A percentile compares a stretch with the other conserved stretches of the same genome.
These are phyloP conservation scores for Cryphonectria radicalis DNA, from an alignment of 2,329 filamentous ascomycete species.

Conservation along the genomic window DNA sequence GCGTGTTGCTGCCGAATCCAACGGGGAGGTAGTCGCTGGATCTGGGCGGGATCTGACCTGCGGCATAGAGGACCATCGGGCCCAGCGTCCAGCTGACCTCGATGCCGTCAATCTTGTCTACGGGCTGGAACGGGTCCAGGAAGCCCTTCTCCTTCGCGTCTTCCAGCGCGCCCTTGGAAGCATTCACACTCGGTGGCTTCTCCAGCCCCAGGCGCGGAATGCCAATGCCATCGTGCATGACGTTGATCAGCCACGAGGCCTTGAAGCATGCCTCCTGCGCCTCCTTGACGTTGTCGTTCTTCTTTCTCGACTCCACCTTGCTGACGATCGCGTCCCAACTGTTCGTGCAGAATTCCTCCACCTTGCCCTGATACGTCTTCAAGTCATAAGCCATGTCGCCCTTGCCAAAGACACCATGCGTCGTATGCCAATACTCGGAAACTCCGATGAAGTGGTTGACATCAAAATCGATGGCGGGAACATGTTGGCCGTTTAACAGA, in stretches of 20 bases:
- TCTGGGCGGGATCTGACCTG: conserved; percentile 78
- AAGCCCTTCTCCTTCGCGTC: conserved; percentile 75
- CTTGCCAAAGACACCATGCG: conserved; percentile 85
- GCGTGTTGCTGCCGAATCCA: conserved; percentile 88
- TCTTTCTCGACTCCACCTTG: conserved; percentile 68
- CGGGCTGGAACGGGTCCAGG: conserved; percentile 84
- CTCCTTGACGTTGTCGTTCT: conserved; percentile 75
- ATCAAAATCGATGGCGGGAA: conserved; percentile 93
- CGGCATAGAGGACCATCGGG: conserved; percentile 93
- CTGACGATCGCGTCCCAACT: conserved; percentile 77
- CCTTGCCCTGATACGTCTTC: conserved; percentile 82
- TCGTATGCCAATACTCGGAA: conserved; percentile 98
- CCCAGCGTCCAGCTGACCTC: conserved; percentile 98
- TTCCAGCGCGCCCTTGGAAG: conserved; percentile 71
- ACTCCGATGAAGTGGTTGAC: conserved; percentile 98
- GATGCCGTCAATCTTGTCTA: conserved; percentile 87
- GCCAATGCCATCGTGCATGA: conserved; percentile 94
- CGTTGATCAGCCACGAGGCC: conserved; percentile 95
- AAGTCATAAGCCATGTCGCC: conserved; percentile 89
- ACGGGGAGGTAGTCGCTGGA: conserved; percentile 71
- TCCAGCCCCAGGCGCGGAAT: conserved; percentile 86
- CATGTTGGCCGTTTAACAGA: conserved; percentile 86
- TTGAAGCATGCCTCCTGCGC: conserved; percentile 95
- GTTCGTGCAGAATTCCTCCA: conserved; percentile 81
- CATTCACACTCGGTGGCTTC: conserved; percentile 62